A percentile compares a stretch with the other conserved stretches of the same genome.
phyloP scores from a whole-genome alignment of 83 land plant genomes.

The Picea engelmannii region DNA sequence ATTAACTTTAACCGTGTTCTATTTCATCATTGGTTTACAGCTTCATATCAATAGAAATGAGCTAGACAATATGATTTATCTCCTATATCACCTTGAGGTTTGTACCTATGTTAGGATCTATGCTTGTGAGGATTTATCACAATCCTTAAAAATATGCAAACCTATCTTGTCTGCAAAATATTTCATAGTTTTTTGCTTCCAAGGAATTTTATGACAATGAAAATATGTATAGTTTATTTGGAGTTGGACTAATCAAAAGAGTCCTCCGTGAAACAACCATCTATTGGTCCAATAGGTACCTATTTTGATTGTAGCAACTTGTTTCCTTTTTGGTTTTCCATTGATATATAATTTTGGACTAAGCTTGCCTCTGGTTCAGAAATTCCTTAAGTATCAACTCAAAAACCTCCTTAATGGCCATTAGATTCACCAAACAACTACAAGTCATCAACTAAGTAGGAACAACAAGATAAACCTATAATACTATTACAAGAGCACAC shows the following conservation, averaged over 20 bases:
- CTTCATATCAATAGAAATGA: slow-evolving; percentile 68
- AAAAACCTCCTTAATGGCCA: too few relatives aligned
- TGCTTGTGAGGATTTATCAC: slow-evolving; percentile 50
- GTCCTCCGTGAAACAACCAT: slow-evolving; percentile 8
- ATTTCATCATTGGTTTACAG: slow-evolving; percentile 56
- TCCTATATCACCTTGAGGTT: background rate
- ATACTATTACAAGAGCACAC: too few relatives aligned
- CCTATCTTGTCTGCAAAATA: slow-evolving; percentile 79
- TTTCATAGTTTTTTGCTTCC: slow-evolving; percentile 89
- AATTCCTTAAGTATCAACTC: too few relatives aligned
- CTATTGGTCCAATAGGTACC: slow-evolving; percentile 23
- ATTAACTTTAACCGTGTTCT: too few relatives aligned
- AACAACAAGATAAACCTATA: background rate
- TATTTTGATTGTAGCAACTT: background rate
- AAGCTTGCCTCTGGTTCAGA: too few relatives aligned
- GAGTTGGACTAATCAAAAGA: slow-evolving; percentile 25
- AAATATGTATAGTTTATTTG: slow-evolving; percentile 32
- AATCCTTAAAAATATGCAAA: slow-evolving; percentile 59
- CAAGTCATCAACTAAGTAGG: too few relatives aligned
- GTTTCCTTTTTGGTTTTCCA: too few relatives aligned
- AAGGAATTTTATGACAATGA: slow-evolving; percentile 85
- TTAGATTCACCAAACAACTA: too few relatives aligned
- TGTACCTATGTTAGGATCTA: slow-evolving; percentile 81
- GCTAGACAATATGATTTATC: slow-evolving; percentile 78
- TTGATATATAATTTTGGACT: too few relatives aligned